Evolutionary conservation across 2,329 filamentous ascomycete species (phyloP).

Genomic region (Alternaria gansuensis): DNA sequence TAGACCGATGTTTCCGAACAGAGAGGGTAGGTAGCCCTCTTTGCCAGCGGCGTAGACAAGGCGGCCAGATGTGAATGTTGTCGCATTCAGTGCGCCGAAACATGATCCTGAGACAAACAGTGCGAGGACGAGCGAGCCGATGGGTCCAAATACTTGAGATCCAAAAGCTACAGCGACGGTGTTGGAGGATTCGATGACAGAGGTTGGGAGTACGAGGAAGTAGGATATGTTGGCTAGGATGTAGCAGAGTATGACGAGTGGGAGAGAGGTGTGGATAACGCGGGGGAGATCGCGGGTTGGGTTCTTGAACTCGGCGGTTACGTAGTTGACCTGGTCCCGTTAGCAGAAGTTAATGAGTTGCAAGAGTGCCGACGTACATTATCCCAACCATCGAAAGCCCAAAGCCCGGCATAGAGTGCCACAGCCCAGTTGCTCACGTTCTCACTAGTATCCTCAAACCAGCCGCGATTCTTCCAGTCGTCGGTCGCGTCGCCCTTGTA

Average conservation of each 20-base stretch:
- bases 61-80: conserved; percentile 90
- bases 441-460: conserved; percentile 86
- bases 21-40: conserved; percentile 85
- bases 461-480: conserved; percentile 86
- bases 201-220: conserved; percentile 87
- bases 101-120: conserved; percentile 90
- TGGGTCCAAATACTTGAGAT: conserved; percentile 83
- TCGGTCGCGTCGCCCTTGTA: conserved; percentile 76
- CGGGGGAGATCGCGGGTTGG: conserved; percentile 87
- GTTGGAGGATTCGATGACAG: conserved; percentile 84
- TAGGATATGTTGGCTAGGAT: conserved; percentile 92
- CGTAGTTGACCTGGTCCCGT: conserved; percentile 82
- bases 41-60: conserved; percentile 94
- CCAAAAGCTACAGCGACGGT: conserved; percentile 97
- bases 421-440: conserved; percentile 90
- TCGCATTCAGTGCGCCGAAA: conserved; percentile 93
- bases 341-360: conserved; percentile 20
- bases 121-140: conserved; percentile 83
- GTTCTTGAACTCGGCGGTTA: conserved; percentile 95
- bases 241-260: conserved; percentile 89
- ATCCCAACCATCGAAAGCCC: conserved; percentile 99
- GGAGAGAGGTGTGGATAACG: conserved; percentile 96
- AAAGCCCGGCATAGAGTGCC: conserved; percentile 91
- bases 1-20: conserved; percentile 86
- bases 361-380: conserved; percentile 70